Evolutionary conservation across 805 yeast species (phyloP), one percentile per base, ranked within the genome.

Genomic region (Nakazawaea anatomiae): DNA sequence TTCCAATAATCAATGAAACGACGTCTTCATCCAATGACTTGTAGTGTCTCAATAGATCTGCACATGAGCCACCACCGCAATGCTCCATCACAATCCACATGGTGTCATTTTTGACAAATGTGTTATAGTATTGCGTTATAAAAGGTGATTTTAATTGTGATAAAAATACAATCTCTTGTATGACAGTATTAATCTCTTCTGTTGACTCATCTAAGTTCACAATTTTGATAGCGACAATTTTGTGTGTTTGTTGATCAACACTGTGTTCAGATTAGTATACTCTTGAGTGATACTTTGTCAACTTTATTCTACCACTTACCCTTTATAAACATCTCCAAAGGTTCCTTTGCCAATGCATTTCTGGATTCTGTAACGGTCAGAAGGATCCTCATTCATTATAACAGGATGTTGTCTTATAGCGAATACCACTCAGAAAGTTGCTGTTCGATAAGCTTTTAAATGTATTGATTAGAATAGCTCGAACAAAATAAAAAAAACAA

Each of bases 71-170:
- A 31, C 95, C 97, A 10, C 92, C 96, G 66, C 98, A 94, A 62
- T 79, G 89, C 64, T 92, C 99, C 97, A 94, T 89, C 5, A 85
- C 85, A 45, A 92, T 87, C 85, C 90, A 91, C 80, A 94, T 80
- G 5, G 80, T 75, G 42, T 81, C 80, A 42, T 82, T 89, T 42
- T 74, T 71, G 4, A 85, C 65, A 60, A 81, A 79, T 1, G 96
- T 82, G 45, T 82, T 83, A 58, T 70, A 74, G 61, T 83, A 82
- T 41, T 75, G 73, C 1, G 94, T 89, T 48, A 94, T 81, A 59
- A 77, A 79, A 0, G 78, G 79, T n/a, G 85, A 80, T 46, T 73
- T 73, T 52, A 91, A 66, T 46, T 81, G 81, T 25, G 87, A 79
- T 29, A 94, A 69, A 55, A 91, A 81, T 47, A 79, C 80, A 49